Percentiles rank a stretch among this genome's conserved stretches.
These are phyloP conservation scores for Metarhizium sp. DNA, from an alignment of 2,329 filamentous ascomycete genomes.

Conservation along the genomic window DNA sequence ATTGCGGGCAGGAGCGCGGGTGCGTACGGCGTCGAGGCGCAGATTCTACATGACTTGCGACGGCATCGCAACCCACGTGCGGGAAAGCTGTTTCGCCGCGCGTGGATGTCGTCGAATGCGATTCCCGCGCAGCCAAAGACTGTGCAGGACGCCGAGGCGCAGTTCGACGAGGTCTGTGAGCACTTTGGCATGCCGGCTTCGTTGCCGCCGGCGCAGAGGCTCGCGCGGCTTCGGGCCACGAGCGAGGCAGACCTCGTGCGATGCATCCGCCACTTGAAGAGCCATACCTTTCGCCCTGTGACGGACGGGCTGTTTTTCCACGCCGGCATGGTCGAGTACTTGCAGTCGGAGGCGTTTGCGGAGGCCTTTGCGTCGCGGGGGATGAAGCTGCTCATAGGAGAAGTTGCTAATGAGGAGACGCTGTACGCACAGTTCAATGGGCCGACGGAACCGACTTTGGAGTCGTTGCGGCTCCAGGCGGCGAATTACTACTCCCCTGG, in stretches of 20 bases:
- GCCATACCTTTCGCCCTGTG: conserved; percentile 35
- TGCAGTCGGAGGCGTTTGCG: conserved; percentile 26
- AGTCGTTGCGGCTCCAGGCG: conserved; percentile 26
- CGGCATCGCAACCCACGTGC: neutral
- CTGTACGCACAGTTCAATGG: conserved; percentile 31
- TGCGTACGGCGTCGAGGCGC: conserved; percentile 31
- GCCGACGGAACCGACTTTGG: conserved; percentile 20
- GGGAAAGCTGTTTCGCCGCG: conserved; percentile 21
- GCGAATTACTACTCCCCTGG: conserved; percentile 33
- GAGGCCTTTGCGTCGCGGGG: conserved; percentile 23
- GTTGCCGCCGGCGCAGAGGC: neutral
- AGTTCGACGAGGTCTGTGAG: conserved; percentile 32
- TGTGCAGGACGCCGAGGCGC: conserved; percentile 23
- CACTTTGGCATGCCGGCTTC: conserved; percentile 20
- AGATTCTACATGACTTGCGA: conserved; percentile 27
- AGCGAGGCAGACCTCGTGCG: conserved; percentile 18
- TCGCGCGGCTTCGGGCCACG: neutral
- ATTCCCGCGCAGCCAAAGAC: conserved; percentile 34
- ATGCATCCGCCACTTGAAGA: conserved; percentile 26
- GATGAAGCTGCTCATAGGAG: conserved; percentile 30
- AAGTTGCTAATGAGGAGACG: conserved; percentile 33
- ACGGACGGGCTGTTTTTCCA: conserved; percentile 32
- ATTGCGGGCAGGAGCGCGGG: conserved; percentile 34
- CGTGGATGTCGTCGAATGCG: conserved; percentile 35
- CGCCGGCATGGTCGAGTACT: conserved; percentile 26